Conservation (phyloP, 306 rosid species). For the Pterocarpus santalinus region DNA sequence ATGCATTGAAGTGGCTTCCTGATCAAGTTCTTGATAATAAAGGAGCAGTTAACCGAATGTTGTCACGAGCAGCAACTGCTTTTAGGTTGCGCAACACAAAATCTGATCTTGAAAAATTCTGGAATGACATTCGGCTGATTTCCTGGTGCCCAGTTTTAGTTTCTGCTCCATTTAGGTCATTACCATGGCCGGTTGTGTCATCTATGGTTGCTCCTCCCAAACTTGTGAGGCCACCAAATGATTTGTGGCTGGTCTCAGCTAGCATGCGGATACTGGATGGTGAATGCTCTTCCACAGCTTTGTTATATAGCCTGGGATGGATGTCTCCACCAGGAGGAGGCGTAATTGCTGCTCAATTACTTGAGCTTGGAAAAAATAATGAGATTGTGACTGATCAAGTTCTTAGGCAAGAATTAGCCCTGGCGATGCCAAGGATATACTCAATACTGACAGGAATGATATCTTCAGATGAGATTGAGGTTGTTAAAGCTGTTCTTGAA, state of each 20-base stretch:
- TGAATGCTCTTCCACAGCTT: conserved; percentile 90
- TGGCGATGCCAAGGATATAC: conserved; percentile 94
- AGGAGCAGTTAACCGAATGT: conserved; percentile 76
- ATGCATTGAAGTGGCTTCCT: conserved; percentile 93
- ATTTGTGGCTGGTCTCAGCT: conserved; percentile 96
- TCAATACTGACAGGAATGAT: conserved; percentile 78
- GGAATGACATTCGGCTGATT: conserved; percentile 85
- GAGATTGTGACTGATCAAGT: conserved; percentile 88
- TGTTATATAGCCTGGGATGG: conserved; percentile 86
- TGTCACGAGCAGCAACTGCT: conserved; percentile 79
- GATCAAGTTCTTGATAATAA: conserved; percentile 69
- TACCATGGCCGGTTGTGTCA: conserved; percentile 94
- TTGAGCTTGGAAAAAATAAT: conserved; percentile 95
- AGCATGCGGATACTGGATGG: conserved; percentile 95
- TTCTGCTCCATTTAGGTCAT: conserved; percentile 75
- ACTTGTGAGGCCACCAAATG: conserved; percentile 77
- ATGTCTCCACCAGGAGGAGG: conserved; percentile 91
- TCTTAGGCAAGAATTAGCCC: conserved; percentile 88
- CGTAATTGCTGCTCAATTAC: conserved; percentile 94
- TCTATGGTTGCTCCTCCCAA: conserved; percentile 98
- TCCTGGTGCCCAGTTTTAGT: conserved; percentile 93
- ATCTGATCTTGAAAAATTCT: conserved; percentile 85
- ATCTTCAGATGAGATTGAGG: conserved; percentile 93
- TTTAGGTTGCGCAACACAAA: conserved; percentile 70
- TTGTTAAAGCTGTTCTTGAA: conserved; percentile 97